Base-by-base conservation (phyloP, 148 eudicot species). In the Rhododendron vialii region DNA sequence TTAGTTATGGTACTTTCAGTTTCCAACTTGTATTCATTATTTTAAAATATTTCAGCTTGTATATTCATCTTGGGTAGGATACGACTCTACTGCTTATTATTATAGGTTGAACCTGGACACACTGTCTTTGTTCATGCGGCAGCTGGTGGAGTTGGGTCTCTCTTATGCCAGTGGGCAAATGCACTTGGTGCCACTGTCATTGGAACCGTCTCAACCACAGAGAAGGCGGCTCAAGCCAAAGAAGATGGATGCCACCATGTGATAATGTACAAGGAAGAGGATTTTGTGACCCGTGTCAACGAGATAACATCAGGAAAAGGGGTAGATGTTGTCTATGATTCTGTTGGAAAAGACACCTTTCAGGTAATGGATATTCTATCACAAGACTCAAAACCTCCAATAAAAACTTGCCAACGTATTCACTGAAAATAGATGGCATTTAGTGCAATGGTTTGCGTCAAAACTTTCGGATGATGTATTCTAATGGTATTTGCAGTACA, bases 211-310 rank as follows among this genome's bases (percentile, higher is more conserved):
- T 94, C 98, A 45, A 95, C 94, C 17, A 84, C 90, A 86, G 94
- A 95, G 89, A 96, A 96, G 84, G 98, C 93, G 14, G 84, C 87
- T 7, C 98, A 95, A 89, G 99, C 98, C 86, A 94, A 92, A 90
- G 94, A 92, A 57, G 97, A 96, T 91, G 97, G 99, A 5, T 96
- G 97, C 82, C 96, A 94, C 89, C 97, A 95, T 83, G 91, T 91
- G 53, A 94, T 96, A 63, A 51, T 90, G 10, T 93, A 93, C 87
- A 95, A 90, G 86, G 95, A 95, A 35, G 95, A 96, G 87, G 92
- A 96, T 88, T 95, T 96, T 85, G 98, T 92, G 14, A 69, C 89
- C 53, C 92, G 96, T 26, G 99, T 96, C 35, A 89, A 90, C 22
- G 96, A 95, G 63, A 91, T 96, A 88, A 96, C 98, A 43, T 91